Evolutionary conservation across 805 yeast genomes (phyloP).

Genomic region (Ogataea corticis): DNA sequence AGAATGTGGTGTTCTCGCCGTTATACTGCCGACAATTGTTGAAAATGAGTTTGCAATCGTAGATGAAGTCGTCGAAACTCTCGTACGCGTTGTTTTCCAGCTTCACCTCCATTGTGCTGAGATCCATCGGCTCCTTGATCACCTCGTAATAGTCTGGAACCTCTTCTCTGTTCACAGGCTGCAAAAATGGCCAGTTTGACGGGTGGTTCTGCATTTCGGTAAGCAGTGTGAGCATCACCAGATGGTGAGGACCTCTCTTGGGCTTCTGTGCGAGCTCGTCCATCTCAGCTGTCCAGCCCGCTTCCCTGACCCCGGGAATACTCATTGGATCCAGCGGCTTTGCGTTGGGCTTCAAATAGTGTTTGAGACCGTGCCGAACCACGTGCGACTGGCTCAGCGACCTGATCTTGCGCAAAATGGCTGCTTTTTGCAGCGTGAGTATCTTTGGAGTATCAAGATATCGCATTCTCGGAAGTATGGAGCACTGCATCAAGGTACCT

Average conservation of each 20-base stretch:
- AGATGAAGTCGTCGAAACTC: conserved; percentile 85
- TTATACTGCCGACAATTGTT: conserved; percentile 92
- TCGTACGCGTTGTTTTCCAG: conserved; percentile 90
- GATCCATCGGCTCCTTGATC: conserved; percentile 97
- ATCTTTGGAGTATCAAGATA: conserved; percentile 89
- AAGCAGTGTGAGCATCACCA: conserved; percentile 84
- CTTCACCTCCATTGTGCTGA: conserved; percentile 92
- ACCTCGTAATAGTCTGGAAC: conserved; percentile 96
- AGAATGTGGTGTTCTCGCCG: conserved; percentile 92
- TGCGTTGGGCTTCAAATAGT: conserved; percentile 52
- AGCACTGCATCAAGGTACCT: conserved; percentile 96
- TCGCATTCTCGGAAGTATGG: conserved; percentile 86
- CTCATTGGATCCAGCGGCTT: conserved; percentile 72
- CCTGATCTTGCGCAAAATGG: conserved; percentile 80
- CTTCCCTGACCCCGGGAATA: conserved; percentile 89
- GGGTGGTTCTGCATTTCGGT: conserved; percentile 93
- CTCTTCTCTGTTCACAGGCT: conserved; percentile 89
- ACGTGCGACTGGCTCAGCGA: conserved; percentile 76
- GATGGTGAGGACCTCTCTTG: conserved; percentile 90
- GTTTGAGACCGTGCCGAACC: conserved; percentile 77
- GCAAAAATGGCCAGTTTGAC: conserved; percentile 96
- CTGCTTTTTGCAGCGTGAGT: conserved; percentile 84
- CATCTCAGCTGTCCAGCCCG: conserved; percentile 99
- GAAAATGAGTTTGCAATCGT: conserved; percentile 83
- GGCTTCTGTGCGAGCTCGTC: conserved; percentile 95